Conservation (phyloP, 2,329 filamentous ascomycete genomes). For the Nemania bipapillata region DNA sequence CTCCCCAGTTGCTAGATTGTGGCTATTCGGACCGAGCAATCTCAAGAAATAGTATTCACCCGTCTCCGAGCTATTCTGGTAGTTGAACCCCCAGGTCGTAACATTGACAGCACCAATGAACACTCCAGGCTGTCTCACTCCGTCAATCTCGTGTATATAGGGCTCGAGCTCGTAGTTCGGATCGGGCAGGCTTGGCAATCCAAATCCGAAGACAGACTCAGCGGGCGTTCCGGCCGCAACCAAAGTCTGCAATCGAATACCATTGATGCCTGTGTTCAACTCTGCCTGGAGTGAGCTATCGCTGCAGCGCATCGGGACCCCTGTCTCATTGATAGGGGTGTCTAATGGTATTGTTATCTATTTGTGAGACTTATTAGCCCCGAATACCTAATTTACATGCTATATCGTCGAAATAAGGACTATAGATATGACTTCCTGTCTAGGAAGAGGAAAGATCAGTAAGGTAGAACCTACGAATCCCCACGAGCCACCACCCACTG, state of each 20-base stretch:
- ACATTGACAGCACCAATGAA: slow-evolving; percentile 40
- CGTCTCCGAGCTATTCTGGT: slow-evolving; percentile 41
- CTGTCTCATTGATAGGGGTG: slow-evolving; percentile 22
- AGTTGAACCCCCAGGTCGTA: slow-evolving; percentile 44
- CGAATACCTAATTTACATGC: neutral
- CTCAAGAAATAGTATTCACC: slow-evolving; percentile 42
- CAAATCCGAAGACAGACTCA: slow-evolving; percentile 42
- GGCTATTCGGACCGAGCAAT: slow-evolving; percentile 40
- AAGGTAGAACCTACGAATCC: slow-evolving; percentile 39
- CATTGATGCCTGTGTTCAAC: slow-evolving; percentile 35
- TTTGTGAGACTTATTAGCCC: neutral
- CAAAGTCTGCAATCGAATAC: slow-evolving; percentile 36
- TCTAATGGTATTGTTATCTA: slow-evolving; percentile 40
- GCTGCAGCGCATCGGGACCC: slow-evolving; percentile 33
- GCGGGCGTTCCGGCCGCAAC: slow-evolving; percentile 42
- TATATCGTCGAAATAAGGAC: neutral
- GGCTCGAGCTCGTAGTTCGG: slow-evolving; percentile 41
- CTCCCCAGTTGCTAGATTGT: slow-evolving; percentile 39
- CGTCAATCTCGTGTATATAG: slow-evolving; percentile 40
- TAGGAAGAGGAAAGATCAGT: neutral
- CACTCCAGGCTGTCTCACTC: slow-evolving; percentile 34
- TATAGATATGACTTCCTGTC: too few relatives aligned
- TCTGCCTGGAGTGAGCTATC: slow-evolving; percentile 38
- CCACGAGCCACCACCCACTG: slow-evolving; percentile 40
- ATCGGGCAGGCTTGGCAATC: slow-evolving; percentile 39